phyloP scores from a whole-genome alignment of 768 basidiomycete genomes.

The Termitomyces sp. region DNA sequence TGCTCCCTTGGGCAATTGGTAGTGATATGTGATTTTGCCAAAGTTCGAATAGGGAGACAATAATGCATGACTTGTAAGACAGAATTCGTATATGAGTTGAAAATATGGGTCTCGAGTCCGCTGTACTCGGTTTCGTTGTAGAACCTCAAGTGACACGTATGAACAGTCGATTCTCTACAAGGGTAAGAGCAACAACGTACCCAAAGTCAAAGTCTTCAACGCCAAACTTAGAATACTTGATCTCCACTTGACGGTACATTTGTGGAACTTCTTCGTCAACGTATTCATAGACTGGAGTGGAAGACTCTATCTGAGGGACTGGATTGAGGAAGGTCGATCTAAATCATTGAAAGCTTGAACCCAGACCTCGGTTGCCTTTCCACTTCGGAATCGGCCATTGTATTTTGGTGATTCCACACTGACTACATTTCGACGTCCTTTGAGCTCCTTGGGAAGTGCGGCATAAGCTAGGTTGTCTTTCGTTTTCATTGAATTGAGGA shows the following conservation, averaged over 20 bases:
- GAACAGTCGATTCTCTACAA: not conserved
- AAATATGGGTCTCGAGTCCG: constrained; percentile 93
- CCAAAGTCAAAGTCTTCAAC: constrained; percentile 99
- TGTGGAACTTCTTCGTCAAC: constrained; percentile 62
- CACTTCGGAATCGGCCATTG: constrained; percentile 82
- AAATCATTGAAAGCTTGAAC: constrained; percentile 20
- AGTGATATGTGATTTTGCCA: constrained; percentile 90
- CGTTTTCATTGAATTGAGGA: constrained; percentile 73
- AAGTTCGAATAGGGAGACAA: constrained; percentile 62
- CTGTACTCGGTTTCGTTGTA: constrained; percentile 90
- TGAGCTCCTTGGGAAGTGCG: constrained; percentile 77
- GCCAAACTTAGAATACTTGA: constrained; percentile 97
- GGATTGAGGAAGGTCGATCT: not conserved
- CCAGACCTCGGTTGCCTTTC: constrained; percentile 48
- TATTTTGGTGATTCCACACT: constrained; percentile 44
- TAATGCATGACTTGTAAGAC: constrained; percentile 91
- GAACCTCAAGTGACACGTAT: constrained; percentile 45
- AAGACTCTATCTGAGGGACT: constrained; percentile 41
- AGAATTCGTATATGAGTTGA: constrained; percentile 95
- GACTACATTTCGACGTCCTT: constrained; percentile 78
- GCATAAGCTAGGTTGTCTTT: constrained; percentile 93
- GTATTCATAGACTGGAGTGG: constrained; percentile 47
- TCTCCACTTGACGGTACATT: constrained; percentile 89
- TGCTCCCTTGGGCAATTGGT: constrained; percentile 86
- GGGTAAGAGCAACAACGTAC: constrained; percentile 33